Percentiles rank a stretch among this genome's conserved stretches.
Evolutionary conservation across 2,329 filamentous ascomycete genomes (phyloP).

Genomic region (Fusarium torreyae): DNA sequence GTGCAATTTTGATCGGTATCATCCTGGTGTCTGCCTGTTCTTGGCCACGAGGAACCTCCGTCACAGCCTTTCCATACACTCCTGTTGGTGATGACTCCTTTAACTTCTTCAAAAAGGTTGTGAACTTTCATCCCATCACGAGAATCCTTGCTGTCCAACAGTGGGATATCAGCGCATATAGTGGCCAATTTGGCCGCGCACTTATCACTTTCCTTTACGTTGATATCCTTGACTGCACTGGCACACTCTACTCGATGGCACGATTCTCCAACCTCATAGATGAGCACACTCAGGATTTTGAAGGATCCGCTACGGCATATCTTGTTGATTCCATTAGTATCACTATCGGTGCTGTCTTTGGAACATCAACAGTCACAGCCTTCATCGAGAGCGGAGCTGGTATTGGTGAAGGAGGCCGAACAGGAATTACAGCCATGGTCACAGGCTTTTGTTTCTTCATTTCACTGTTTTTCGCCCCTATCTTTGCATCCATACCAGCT

Average conservation of each 20-base stretch:
- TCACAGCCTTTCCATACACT: conserved; percentile 86
- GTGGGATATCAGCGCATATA: conserved; percentile 78
- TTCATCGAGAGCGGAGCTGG: conserved; percentile 90
- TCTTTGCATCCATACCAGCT: conserved; percentile 89
- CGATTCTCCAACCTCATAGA: conserved; percentile 85
- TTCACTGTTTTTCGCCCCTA: conserved; percentile 88
- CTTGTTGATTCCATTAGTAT: conserved; percentile 84
- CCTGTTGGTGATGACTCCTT: conserved; percentile 77
- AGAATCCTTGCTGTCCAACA: conserved; percentile 78
- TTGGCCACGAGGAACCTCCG: conserved; percentile 82
- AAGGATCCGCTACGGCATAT: conserved; percentile 88
- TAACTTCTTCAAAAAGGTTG: conserved; percentile 89
- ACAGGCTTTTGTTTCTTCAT: conserved; percentile 89
- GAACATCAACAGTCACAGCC: conserved; percentile 84
- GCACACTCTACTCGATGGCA: conserved; percentile 92
- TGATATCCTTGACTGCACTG: conserved; percentile 88
- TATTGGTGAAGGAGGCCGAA: conserved; percentile 88
- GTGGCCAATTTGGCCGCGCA: conserved; percentile 83
- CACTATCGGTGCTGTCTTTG: conserved; percentile 83
- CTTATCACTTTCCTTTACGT: conserved; percentile 94
- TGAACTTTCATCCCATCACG: conserved; percentile 83
- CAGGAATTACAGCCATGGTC: conserved; percentile 83
- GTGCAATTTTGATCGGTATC: conserved; percentile 87
- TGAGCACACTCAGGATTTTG: conserved; percentile 86
- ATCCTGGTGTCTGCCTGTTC: conserved; percentile 88